phyloP scores from a whole-genome alignment of 768 basidiomycete genomes.

The Boletus rubescentipes region DNA sequence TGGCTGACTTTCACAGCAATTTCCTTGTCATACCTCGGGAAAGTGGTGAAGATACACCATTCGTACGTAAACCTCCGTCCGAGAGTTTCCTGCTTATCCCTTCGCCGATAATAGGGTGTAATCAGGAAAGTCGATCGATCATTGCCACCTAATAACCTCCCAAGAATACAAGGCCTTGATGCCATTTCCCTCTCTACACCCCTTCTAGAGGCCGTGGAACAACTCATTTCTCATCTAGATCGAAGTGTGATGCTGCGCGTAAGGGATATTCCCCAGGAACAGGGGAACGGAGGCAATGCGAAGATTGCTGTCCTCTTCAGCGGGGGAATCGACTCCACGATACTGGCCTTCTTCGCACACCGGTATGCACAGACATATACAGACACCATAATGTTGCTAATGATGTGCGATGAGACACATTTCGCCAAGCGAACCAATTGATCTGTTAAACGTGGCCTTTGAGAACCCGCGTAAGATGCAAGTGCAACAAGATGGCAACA shows the following conservation, averaged over 20 bases:
- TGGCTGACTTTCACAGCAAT: constrained; percentile 18
- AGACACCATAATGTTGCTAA: not conserved
- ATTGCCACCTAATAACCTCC: constrained; percentile 45
- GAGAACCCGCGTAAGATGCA: constrained; percentile 87
- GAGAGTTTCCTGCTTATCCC: not conserved
- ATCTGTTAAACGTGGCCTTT: constrained; percentile 91
- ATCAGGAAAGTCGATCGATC: constrained; percentile 45
- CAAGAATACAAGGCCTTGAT: constrained; percentile 26
- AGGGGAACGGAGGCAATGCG: constrained; percentile 37
- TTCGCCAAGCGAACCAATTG: constrained; percentile 77
- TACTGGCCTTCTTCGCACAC: constrained; percentile 79
- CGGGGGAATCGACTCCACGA: constrained; percentile 92
- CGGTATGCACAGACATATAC: constrained; percentile 40
- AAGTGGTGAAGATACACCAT: constrained; percentile 13
- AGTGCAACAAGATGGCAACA: constrained; percentile 46
- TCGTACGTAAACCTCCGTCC: constrained; percentile 19
- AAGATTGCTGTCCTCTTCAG: constrained; percentile 89
- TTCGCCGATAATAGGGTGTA: constrained; percentile 38
- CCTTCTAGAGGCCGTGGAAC: constrained; percentile 41
- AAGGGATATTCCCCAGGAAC: constrained; percentile 61
- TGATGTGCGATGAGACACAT: constrained; percentile 52
- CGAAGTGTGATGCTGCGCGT: constrained; percentile 69
- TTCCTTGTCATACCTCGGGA: constrained; percentile 24
- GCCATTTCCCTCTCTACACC: constrained; percentile 33
- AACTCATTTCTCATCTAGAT: constrained; percentile 55